Evolutionary conservation across 768 basidiomycete species (phyloP).

Genomic region (Heimioporus sp.): DNA sequence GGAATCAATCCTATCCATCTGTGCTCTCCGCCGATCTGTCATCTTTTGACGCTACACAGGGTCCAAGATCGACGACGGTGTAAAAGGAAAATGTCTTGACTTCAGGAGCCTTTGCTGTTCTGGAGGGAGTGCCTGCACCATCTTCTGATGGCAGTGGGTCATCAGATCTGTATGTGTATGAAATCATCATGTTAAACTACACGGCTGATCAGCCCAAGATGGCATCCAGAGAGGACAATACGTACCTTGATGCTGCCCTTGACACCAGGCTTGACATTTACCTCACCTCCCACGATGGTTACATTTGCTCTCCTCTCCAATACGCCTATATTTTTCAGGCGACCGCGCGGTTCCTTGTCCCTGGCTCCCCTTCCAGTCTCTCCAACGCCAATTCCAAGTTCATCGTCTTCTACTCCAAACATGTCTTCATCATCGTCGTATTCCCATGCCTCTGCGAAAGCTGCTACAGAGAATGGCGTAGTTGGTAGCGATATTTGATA

Average conservation of each 20-base stretch:
- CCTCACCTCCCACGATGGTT: slow-evolving; percentile 86
- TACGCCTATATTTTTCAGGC: slow-evolving; percentile 66
- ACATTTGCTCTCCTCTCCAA: slow-evolving; percentile 89
- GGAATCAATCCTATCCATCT: slow-evolving; percentile 11
- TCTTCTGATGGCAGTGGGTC: slow-evolving; percentile 70
- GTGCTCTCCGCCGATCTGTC: slow-evolving; percentile 31
- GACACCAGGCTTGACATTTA: slow-evolving; percentile 80
- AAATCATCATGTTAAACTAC: slow-evolving; percentile 92
- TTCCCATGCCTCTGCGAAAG: slow-evolving; percentile 97
- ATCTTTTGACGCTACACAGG: slow-evolving; percentile 61
- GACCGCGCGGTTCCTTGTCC: slow-evolving; percentile 46
- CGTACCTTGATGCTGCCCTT: slow-evolving; percentile 76
- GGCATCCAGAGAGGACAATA: not conserved
- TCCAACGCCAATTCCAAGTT: slow-evolving; percentile 29
- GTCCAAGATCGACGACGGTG: slow-evolving; percentile 77
- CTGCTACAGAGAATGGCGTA: slow-evolving; percentile 75
- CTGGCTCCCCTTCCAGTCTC: slow-evolving; percentile 39
- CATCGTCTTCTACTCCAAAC: slow-evolving; percentile 54
- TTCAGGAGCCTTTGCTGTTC: slow-evolving; percentile 56
- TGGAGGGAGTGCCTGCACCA: slow-evolving; percentile 45
- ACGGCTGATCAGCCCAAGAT: slow-evolving; percentile 1
- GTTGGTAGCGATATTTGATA: slow-evolving; percentile 82
- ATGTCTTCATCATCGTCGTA: slow-evolving; percentile 92
- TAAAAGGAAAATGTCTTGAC: slow-evolving; percentile 91
- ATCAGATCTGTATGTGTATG: slow-evolving; percentile 92